A percentile compares a stretch with the other conserved stretches of the same genome.
These are phyloP conservation scores for Pythium utonaiense DNA, from an alignment of 352 stramenopile genomes.

Conservation along the genomic window DNA sequence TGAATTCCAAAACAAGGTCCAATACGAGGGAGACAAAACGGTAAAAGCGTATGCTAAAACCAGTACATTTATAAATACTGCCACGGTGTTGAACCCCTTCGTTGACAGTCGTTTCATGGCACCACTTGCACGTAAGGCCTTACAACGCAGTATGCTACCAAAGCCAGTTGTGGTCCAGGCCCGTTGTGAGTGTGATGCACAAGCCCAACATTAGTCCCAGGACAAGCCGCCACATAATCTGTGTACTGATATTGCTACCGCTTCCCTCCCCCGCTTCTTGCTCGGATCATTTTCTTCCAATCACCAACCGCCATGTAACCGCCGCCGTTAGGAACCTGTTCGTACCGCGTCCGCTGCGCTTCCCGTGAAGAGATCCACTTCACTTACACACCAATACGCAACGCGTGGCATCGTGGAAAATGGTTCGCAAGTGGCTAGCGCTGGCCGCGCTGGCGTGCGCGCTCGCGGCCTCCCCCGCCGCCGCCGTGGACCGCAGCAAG, in stretches of 20 bases:
- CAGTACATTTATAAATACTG: too few species aligned
- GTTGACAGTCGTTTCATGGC: too few species aligned
- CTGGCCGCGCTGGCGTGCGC: slow-evolving; percentile 2
- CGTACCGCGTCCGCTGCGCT: neutral
- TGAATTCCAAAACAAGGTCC: neutral
- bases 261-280: too few species aligned
- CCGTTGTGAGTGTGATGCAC: too few species aligned
- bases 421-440: slow-evolving; percentile 6
- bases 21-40: too few species aligned
- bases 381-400: neutral
- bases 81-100: too few species aligned
- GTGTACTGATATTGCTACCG: slow-evolving; percentile 6
- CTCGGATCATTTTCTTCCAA: slow-evolving; percentile 4
- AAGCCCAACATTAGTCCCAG: too few species aligned
- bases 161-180: too few species aligned
- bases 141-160: too few species aligned
- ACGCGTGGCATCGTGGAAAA: neutral
- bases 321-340: neutral
- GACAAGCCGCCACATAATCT: neutral
- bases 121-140: too few species aligned
- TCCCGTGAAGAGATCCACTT: neutral
- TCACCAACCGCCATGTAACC: neutral
- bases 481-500: slow-evolving; percentile 95
- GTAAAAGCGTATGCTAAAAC: too few species aligned
- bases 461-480: neutral